Conservation (phyloP, 2,329 filamentous ascomycete species). For the Colletotrichum sp. region DNA sequence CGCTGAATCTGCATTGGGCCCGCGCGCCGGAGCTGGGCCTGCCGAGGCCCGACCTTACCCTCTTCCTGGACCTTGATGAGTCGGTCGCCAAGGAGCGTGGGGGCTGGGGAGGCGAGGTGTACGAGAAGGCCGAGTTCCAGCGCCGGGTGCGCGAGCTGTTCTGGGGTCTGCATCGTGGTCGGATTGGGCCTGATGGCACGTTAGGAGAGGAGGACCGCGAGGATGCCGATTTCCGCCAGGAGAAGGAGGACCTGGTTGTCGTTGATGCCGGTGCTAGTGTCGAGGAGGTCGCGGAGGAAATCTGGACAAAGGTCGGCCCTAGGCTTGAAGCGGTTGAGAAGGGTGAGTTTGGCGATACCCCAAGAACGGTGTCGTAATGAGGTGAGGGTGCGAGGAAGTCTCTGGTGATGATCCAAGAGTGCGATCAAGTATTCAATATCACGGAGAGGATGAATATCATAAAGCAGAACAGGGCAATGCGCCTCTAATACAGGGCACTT, state of each 20-base stretch:
- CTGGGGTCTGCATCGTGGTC: slow-evolving; percentile 56
- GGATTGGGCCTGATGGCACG: slow-evolving; percentile 37
- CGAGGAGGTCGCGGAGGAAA: slow-evolving; percentile 60
- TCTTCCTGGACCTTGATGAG: slow-evolving; percentile 85
- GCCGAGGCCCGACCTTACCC: slow-evolving; percentile 82
- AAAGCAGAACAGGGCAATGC: neutral
- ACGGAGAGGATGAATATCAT: neutral
- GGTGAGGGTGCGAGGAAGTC: neutral
- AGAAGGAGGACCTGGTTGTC: slow-evolving; percentile 59
- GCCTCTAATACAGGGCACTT: neutral
- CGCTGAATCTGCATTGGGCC: slow-evolving; percentile 78
- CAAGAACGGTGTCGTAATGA: slow-evolving; percentile 43
- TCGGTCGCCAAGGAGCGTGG: slow-evolving; percentile 75
- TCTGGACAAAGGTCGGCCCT: slow-evolving; percentile 57
- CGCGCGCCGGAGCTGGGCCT: slow-evolving; percentile 84
- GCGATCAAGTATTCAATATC: neutral
- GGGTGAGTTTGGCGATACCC: slow-evolving; percentile 50
- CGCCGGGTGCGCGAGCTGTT: slow-evolving; percentile 78
- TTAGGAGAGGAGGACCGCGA: slow-evolving; percentile 27
- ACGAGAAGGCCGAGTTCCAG: slow-evolving; percentile 87
- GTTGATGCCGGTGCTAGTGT: slow-evolving; percentile 59
- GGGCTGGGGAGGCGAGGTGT: slow-evolving; percentile 89
- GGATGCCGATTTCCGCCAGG: slow-evolving; percentile 44
- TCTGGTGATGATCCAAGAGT: neutral
- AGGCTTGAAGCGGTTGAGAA: slow-evolving; percentile 54